A percentile compares a stretch with the other conserved stretches of the same genome.
These are phyloP conservation scores for Taxawa tesnikishii DNA, from an alignment of 2,329 filamentous ascomycete species.

Conservation along the genomic window DNA sequence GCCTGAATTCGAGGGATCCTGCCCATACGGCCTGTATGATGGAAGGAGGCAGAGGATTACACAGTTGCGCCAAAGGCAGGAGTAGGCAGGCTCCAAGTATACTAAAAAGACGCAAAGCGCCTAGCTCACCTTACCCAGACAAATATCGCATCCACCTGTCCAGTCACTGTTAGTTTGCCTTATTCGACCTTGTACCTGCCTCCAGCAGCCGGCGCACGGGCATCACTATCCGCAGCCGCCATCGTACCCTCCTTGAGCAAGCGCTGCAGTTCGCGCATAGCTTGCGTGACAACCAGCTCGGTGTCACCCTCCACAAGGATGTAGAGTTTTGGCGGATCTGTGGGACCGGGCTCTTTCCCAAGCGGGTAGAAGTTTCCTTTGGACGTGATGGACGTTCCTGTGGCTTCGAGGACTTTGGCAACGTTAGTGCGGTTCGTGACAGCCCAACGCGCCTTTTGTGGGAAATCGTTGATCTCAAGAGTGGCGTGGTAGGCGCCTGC, in stretches of 20 bases:
- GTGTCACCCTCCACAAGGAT: constrained; percentile 97
- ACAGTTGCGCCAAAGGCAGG: no score
- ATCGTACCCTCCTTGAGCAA: constrained; percentile 83
- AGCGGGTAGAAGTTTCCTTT: constrained; percentile 83
- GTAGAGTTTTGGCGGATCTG: constrained; percentile 84
- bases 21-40: no score
- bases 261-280: constrained; percentile 80
- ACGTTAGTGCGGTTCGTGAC: constrained; percentile 98
- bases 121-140: no score
- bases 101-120: no score
- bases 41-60: no score
- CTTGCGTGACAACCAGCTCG: constrained; percentile 79
- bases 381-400: constrained; percentile 90
- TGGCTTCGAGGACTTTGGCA: constrained; percentile 90
- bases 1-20: no score
- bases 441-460: constrained; percentile 95
- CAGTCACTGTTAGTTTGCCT: no score
- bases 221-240: constrained; percentile 77
- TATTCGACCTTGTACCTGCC: constrained; percentile 73
- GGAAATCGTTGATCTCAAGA: constrained; percentile 98
- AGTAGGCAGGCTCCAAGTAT: no score
- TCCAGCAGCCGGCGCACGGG: constrained; percentile 62
- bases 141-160: no score
- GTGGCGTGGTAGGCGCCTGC: constrained; percentile 95
- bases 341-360: constrained; percentile 66